Conservation (phyloP, 164 flowering plant genomes). For the Magnolia kwangsiensis region DNA sequence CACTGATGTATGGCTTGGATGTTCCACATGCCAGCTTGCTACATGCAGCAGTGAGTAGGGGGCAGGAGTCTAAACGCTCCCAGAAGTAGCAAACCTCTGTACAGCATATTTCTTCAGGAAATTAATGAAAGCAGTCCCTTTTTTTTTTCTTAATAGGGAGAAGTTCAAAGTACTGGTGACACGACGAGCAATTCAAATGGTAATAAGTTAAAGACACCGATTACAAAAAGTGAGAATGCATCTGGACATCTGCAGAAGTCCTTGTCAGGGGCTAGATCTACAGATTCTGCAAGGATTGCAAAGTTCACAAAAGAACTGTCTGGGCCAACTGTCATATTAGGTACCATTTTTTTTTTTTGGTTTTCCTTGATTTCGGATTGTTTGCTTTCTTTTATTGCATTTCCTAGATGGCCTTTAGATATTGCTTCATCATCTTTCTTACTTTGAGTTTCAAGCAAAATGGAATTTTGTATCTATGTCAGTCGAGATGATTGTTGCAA, state of each 20-base stretch:
- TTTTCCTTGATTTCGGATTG: background rate
- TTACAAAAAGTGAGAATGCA: constrained; percentile 33
- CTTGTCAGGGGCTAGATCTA: constrained; percentile 66
- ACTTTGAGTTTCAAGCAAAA: background rate
- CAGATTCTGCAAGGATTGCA: constrained; percentile 84
- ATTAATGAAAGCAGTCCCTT: background rate
- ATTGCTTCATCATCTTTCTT: background rate
- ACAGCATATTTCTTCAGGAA: background rate
- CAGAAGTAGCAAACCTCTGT: background rate
- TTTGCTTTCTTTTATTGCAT: background rate
- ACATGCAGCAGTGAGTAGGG: background rate
- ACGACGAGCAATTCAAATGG: constrained; percentile 19
- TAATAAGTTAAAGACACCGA: constrained; percentile 39
- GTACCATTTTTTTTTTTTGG: constrained; percentile 27
- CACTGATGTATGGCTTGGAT: background rate
- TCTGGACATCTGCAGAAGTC: constrained; percentile 50
- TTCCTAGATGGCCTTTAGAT: background rate
- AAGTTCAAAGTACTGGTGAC: constrained; percentile 33
- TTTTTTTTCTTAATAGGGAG: constrained; percentile 38
- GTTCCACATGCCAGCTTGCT: background rate
- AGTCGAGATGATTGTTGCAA: background rate
- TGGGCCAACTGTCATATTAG: constrained; percentile 64
- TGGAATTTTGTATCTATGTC: too few species aligned
- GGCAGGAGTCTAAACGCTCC: background rate
- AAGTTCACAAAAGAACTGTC: constrained; percentile 84